Conservation (phyloP, 1,284 basidiomycete genomes). For the Boletus semigastroideus region DNA sequence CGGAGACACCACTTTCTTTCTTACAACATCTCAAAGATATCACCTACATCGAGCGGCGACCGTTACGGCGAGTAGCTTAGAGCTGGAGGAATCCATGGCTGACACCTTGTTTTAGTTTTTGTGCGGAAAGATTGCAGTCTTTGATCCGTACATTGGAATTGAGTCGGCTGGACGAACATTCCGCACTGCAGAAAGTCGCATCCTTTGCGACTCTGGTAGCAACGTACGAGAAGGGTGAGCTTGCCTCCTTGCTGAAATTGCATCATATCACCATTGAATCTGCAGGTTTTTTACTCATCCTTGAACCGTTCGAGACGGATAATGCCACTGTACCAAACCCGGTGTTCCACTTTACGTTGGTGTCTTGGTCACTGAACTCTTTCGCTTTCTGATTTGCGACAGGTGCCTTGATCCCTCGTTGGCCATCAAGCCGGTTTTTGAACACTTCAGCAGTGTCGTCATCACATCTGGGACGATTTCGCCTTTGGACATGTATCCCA, state of each 20-base stretch:
- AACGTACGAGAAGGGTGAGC: constrained; percentile 93
- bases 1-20: constrained; percentile 99
- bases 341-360: constrained; percentile 95
- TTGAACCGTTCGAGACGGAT: constrained; percentile 99
- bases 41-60: constrained; percentile 96
- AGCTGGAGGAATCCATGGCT: not conserved
- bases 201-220: constrained; percentile 96
- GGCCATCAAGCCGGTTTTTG: constrained; percentile 97
- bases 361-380: constrained; percentile 15
- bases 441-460: constrained; percentile 97
- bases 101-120: constrained; percentile 64
- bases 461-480: constrained; percentile 99
- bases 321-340: constrained; percentile 99
- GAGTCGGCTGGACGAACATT: constrained; percentile 88
- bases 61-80: constrained; percentile 66
- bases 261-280: constrained; percentile 4
- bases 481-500: constrained; percentile 99
- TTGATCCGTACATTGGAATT: constrained; percentile 93
- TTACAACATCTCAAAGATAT: constrained; percentile 98
- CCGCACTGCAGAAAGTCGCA: constrained; percentile 93
- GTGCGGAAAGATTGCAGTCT: constrained; percentile 93
- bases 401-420: constrained; percentile 97
- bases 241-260: not conserved
- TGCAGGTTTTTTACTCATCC: constrained; percentile 90
- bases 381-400: constrained; percentile 12